Evolutionary conservation across 164 flowering plant species (phyloP).

Genomic region (Magnolia sinica): DNA sequence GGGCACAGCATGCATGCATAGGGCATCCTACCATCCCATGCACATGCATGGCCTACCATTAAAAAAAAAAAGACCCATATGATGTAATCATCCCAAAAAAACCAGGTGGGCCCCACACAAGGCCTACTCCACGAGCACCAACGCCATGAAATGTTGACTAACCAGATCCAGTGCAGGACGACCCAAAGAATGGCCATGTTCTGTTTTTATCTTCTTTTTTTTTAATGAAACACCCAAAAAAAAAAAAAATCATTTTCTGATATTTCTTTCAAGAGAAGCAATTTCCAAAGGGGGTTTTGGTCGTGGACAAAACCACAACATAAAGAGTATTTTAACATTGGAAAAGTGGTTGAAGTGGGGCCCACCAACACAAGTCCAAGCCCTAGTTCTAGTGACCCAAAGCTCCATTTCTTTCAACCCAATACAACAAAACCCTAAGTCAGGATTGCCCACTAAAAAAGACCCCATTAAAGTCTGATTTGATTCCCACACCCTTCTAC

Average conservation of each 20-base stretch:
- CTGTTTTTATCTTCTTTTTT: neutral
- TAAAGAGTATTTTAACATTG: neutral
- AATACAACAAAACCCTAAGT: conserved; percentile 4
- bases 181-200: neutral
- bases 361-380: neutral
- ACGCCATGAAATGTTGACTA: neutral
- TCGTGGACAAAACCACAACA: neutral
- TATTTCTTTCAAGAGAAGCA: neutral
- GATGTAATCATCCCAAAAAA: neutral
- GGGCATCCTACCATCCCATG: too few relatives aligned
- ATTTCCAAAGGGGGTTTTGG: neutral
- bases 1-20: neutral
- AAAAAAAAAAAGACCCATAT: neutral
- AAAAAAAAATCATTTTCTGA: neutral
- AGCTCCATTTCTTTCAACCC: neutral
- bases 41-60: too few relatives aligned
- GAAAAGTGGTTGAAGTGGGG: conserved; percentile 1
- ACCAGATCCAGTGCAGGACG: conserved; percentile 1
- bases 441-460: neutral
- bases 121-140: conserved; percentile 5
- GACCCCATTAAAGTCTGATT: neutral
- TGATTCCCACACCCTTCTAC: neutral
- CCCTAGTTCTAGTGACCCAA: neutral
- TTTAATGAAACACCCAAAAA: neutral
- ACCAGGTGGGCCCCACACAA: neutral